phyloP scores from a whole-genome alignment of 2,329 filamentous ascomycete species.

The Biscogniauxia mediterranea region DNA sequence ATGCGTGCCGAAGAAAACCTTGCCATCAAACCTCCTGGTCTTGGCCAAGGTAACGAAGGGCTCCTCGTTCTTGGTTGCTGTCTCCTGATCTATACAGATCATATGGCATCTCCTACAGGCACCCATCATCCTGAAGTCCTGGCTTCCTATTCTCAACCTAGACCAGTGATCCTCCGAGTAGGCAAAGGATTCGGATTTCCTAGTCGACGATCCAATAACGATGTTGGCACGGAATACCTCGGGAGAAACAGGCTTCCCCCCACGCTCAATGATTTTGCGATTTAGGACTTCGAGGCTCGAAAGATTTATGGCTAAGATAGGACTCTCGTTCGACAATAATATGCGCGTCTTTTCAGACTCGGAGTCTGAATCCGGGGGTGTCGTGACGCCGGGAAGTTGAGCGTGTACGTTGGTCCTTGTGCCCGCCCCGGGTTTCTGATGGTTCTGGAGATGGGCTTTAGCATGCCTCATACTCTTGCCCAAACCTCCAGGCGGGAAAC shows the following conservation, averaged over 20 bases:
- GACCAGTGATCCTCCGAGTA: conserved; percentile 84
- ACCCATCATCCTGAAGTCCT: conserved; percentile 70
- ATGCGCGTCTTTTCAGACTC: conserved; percentile 56
- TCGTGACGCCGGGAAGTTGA: conserved; percentile 53
- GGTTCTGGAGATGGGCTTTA: conserved; percentile 66
- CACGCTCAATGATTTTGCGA: conserved; percentile 60
- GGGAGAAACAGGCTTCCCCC: conserved; percentile 63
- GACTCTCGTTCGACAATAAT: conserved; percentile 87
- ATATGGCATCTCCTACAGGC: conserved; percentile 90
- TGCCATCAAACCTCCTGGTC: conserved; percentile 77
- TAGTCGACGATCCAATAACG: conserved; percentile 54
- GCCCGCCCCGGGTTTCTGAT: conserved; percentile 40
- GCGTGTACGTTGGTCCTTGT: conserved; percentile 44
- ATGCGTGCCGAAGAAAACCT: conserved; percentile 88
- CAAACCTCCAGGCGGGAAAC: conserved; percentile 70
- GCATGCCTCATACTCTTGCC: conserved; percentile 63
- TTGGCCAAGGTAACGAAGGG: conserved; percentile 87
- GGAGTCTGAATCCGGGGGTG: conserved; percentile 57
- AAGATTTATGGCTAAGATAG: conserved; percentile 79
- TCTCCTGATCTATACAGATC: conserved; percentile 90
- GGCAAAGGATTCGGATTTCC: conserved; percentile 46
- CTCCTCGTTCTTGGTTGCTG: conserved; percentile 73
- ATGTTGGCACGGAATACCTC: conserved; percentile 89
- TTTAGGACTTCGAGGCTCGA: conserved; percentile 81
- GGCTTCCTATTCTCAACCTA: conserved; percentile 61